phyloP scores from a whole-genome alignment of 2,329 filamentous ascomycete genomes.

The Biscogniauxia sp. region DNA sequence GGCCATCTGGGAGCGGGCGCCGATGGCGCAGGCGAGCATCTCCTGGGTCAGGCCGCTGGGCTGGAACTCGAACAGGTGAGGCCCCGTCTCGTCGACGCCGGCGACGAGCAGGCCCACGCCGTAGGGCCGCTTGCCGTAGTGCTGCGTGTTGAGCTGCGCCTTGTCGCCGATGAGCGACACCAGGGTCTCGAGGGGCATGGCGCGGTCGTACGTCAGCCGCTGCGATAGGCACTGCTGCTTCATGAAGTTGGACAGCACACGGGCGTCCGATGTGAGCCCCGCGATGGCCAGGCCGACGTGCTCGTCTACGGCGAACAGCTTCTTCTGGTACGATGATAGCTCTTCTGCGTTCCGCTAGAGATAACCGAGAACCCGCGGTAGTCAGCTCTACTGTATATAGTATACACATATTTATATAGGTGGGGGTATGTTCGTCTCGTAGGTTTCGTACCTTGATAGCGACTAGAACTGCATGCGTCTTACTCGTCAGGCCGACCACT shows the following conservation, averaged over 20 bases:
- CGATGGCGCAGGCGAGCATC: constrained; percentile 95
- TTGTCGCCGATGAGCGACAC: constrained; percentile 92
- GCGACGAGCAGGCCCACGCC: constrained; percentile 91
- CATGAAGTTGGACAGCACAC: constrained; percentile 99
- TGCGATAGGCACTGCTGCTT: constrained; percentile 97
- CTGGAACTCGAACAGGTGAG: constrained; percentile 98
- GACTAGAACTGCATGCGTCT: constrained; percentile 94
- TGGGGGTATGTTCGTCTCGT: neutral
- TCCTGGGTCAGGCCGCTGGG: constrained; percentile 94
- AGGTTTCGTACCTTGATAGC: constrained; percentile 79
- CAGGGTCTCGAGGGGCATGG: constrained; percentile 85
- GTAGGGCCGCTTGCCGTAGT: constrained; percentile 95
- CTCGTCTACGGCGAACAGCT: constrained; percentile 94
- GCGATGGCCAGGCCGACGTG: constrained; percentile 95
- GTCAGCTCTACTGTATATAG: constrained; percentile 1
- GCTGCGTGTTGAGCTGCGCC: constrained; percentile 96
- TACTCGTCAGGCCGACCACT: constrained; percentile 94
- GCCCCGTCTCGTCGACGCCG: constrained; percentile 89
- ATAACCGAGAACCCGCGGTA: constrained; percentile 11
- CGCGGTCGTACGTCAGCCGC: constrained; percentile 91
- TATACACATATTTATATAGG: neutral
- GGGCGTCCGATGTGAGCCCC: constrained; percentile 94
- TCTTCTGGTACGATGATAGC: constrained; percentile 99
- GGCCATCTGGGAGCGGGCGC: constrained; percentile 94
- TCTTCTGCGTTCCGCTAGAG: constrained; percentile 93